Evolutionary conservation across 176 grass and related monocot genomes (phyloP).

Genomic region (Carex pumila): DNA sequence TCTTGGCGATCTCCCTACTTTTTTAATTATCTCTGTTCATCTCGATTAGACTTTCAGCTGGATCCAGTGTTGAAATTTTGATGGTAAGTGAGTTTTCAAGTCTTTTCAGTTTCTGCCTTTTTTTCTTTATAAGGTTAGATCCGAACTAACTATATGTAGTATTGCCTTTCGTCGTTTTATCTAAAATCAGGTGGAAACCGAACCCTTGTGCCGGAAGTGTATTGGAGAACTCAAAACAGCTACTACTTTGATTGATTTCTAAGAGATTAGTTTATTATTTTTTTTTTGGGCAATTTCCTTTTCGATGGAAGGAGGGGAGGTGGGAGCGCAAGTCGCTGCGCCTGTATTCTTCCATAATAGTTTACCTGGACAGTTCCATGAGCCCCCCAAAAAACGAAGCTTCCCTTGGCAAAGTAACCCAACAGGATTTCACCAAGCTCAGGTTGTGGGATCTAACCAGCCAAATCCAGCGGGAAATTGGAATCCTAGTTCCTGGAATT

Average conservation of each 20-base stretch:
- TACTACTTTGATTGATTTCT: neutral
- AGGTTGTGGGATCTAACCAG: constrained; percentile 13
- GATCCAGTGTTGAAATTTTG: neutral
- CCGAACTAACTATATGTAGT: constrained; percentile 5
- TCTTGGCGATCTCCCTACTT: neutral
- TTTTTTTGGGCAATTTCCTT: constrained; percentile 1
- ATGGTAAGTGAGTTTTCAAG: neutral
- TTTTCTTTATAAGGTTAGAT: constrained; percentile 13
- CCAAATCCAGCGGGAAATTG: constrained; percentile 37
- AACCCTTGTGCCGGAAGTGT: neutral
- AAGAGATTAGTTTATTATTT: neutral
- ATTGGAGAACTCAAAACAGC: neutral
- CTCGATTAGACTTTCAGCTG: constrained; percentile 12
- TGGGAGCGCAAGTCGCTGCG: constrained; percentile 67
- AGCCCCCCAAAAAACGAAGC: constrained; percentile 26
- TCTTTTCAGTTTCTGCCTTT: neutral
- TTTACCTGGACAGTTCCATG: constrained; percentile 40
- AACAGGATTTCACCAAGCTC: constrained; percentile 20
- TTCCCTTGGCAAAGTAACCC: constrained; percentile 18
- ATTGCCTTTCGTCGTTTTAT: neutral
- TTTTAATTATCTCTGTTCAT: neutral
- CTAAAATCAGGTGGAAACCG: constrained; percentile 8
- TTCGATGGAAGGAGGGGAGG: constrained; percentile 38
- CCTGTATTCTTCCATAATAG: constrained; percentile 50
- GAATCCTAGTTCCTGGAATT: constrained; percentile 87